These are phyloP conservation scores for Vitis labrusca DNA, from an alignment of 164 flowering plant genomes.

Conservation along the genomic window DNA sequence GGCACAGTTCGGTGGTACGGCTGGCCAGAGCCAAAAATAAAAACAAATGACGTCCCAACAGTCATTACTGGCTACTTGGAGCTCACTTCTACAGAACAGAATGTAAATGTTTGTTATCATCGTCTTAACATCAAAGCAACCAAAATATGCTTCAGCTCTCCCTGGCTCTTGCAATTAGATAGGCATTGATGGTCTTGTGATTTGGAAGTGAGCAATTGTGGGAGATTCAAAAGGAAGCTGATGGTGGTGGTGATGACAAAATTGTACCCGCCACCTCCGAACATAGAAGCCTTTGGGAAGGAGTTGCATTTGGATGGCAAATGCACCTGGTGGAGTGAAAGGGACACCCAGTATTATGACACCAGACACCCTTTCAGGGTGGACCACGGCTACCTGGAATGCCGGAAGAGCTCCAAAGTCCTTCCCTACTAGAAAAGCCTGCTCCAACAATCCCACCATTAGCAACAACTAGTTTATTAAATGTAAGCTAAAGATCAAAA, in stretches of 20 bases:
- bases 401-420: constrained; percentile 36
- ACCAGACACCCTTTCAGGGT: constrained; percentile 31
- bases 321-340: constrained; percentile 13
- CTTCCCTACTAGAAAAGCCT: constrained; percentile 31
- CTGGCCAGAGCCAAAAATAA: too few relatives aligned
- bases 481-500: too few relatives aligned
- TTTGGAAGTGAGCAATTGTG: background rate
- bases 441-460: constrained; percentile 9
- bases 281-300: constrained; percentile 30
- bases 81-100: constrained; percentile 26
- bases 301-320: background rate
- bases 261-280: constrained; percentile 21
- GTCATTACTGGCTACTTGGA: constrained; percentile 18
- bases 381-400: constrained; percentile 22
- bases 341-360: constrained; percentile 18
- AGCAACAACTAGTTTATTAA: too few relatives aligned
- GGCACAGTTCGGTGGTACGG: too few relatives aligned
- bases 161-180: constrained; percentile 18
- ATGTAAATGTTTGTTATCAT: constrained; percentile 22
- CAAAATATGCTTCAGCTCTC: constrained; percentile 26
- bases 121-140: constrained; percentile 22
- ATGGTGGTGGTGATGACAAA: background rate
- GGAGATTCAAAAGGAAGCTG: background rate
- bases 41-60: too few relatives aligned
- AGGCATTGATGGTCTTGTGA: too few relatives aligned